Conservation (phyloP, 2,329 filamentous ascomycete genomes). For the Chaetomiaceae sp. region DNA sequence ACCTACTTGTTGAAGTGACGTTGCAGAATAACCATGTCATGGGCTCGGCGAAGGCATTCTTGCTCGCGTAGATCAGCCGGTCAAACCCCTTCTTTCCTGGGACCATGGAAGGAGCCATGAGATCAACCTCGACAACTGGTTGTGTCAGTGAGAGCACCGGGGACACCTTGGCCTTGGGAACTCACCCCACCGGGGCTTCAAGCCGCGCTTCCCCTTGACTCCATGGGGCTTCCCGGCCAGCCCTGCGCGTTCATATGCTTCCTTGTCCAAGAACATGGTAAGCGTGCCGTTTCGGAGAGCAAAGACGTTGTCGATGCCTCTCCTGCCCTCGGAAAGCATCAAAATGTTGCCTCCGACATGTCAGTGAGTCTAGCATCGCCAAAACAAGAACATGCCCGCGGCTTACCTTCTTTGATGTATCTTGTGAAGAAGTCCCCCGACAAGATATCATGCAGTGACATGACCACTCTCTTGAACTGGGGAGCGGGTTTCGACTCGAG, state of each 20-base stretch:
- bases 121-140: conserved; percentile 70
- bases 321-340: conserved; percentile 77
- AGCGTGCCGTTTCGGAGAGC: conserved; percentile 66
- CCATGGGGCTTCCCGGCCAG: conserved; percentile 67
- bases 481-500: conserved; percentile 35
- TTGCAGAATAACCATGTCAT: conserved; percentile 77
- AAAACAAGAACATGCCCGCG: not conserved
- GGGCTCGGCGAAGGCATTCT: conserved; percentile 66
- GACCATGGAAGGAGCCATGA: conserved; percentile 70
- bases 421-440: conserved; percentile 73
- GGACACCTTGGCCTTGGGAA: not conserved
- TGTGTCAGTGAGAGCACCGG: conserved; percentile 26
- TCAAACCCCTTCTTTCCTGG: conserved; percentile 82
- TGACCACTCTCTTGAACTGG: conserved; percentile 63
- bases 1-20: conserved; percentile 44
- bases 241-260: conserved; percentile 78
- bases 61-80: conserved; percentile 70
- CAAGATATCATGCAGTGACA: conserved; percentile 69
- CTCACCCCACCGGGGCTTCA: conserved; percentile 71
- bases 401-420: conserved; percentile 73
- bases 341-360: conserved; percentile 60
- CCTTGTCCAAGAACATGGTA: conserved; percentile 71
- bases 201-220: conserved; percentile 51
- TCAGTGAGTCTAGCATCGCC: not conserved
- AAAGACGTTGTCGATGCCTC: conserved; percentile 68